Base-by-base conservation (phyloP, 805 yeast genomes). In the Metschnikowia proteae region DNA sequence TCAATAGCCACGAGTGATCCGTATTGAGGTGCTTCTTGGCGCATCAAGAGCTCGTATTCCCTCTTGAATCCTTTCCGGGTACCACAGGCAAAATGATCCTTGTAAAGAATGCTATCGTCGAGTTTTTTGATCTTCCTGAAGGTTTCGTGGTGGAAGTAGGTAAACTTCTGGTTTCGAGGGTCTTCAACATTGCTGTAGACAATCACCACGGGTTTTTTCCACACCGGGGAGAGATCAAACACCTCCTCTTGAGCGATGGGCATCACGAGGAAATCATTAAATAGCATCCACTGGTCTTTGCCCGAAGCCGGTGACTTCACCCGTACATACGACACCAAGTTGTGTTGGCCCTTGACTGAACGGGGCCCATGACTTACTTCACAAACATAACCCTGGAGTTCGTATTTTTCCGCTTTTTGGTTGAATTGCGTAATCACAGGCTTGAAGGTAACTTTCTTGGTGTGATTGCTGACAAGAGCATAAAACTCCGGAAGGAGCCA, bases 1-100 rank as follows among this genome's bases (percentile, higher is more conserved):
- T 94, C 99, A 49, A 94, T 85, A 0, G 98, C 99, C 17, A 92
- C 83, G 35, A 90, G 64, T 1, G 88, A 73, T 0, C 96, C 96
- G 0, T 83, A 76, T 22, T 61, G 60, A 0, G 97, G 97, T 0
- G 88, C 87, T 57, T 86, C 91, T 41, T 76, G 74, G 31, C 68
- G 68, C 0, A 89, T 81, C 49, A 88, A 67, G n/a, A 86, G 69
- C 56, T 81, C 78, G 61, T 86, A 88, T 53, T 88, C 92, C 45
- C 78, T 71, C 39, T 72, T 74, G 48, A 76, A 73, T 0, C 75
- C 78, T 45, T 80, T 81, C 51, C 90, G 72, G 5, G 81, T 79
- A 0, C 84, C 83, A 11, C 80, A 79, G 0, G 89, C 84, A 64
- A 88, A 85, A 61, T 79, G 83, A 60, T 88, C 96, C 38, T 84